These are phyloP conservation scores for Elaeagnus macrophylla DNA, from an alignment of 306 rosid species.

Conservation along the genomic window DNA sequence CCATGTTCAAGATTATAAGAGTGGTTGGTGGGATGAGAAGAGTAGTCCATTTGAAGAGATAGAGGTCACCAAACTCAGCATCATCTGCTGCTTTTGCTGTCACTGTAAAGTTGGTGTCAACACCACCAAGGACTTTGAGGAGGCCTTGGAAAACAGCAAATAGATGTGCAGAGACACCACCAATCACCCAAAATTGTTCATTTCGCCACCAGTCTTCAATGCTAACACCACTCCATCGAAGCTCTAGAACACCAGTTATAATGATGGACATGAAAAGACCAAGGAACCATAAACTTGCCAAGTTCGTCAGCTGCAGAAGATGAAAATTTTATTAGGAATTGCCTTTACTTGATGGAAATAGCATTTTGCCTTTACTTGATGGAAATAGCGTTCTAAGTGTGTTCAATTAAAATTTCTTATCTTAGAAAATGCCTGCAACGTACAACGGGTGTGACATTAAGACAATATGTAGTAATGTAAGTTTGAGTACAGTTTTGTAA, in stretches of 20 bases:
- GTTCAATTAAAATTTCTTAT: no score
- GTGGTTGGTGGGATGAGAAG: slow-evolving; percentile 90
- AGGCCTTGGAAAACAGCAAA: slow-evolving; percentile 90
- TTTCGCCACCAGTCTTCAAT: slow-evolving; percentile 88
- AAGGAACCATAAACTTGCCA: slow-evolving; percentile 78
- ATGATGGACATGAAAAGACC: slow-evolving; percentile 75
- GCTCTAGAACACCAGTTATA: slow-evolving; percentile 63
- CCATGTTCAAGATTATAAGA: slow-evolving; percentile 75
- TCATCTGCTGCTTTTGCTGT: slow-evolving; percentile 56
- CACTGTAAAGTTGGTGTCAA: slow-evolving; percentile 45
- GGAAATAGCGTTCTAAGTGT: no score
- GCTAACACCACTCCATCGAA: slow-evolving; percentile 85
- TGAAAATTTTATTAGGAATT: slow-evolving; percentile 8
- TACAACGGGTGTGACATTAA: no score
- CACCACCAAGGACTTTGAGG: slow-evolving; percentile 72
- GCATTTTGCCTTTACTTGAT: not conserved
- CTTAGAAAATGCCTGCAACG: no score
- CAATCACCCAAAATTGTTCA: slow-evolving; percentile 94
- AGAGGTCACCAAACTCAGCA: slow-evolving; percentile 49
- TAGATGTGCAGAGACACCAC: slow-evolving; percentile 91
- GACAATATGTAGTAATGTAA: not conserved
- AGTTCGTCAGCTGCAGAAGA: slow-evolving; percentile 59
- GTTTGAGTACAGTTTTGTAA: no score
- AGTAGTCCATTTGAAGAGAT: slow-evolving; percentile 83
- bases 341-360: not conserved